phyloP scores from a whole-genome alignment of 192 early-diverging fungal species.

The Entomortierella lignicola region DNA sequence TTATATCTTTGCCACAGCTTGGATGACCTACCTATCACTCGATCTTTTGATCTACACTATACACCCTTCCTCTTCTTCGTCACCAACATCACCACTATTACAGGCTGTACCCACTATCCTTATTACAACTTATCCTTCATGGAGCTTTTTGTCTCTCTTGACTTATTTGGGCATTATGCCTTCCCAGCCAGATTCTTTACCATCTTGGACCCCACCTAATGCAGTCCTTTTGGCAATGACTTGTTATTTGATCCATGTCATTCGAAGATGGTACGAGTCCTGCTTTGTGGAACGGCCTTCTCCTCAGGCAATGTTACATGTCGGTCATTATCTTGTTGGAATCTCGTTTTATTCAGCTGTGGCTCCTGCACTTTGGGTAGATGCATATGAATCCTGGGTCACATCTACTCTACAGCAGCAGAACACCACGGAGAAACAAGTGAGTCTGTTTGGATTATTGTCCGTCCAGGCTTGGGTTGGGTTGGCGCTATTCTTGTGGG shows the following conservation, averaged over 20 bases:
- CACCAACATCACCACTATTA: neutral
- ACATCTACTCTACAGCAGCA: neutral
- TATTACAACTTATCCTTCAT: slow-evolving; percentile 5
- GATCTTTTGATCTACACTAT: slow-evolving; percentile 36
- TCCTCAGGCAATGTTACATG: slow-evolving; percentile 61
- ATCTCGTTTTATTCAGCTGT: slow-evolving; percentile 71
- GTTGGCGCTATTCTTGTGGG: slow-evolving; percentile 61
- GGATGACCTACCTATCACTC: slow-evolving; percentile 28
- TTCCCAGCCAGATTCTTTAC: neutral
- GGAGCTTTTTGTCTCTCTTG: slow-evolving; percentile 30
- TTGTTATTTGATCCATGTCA: slow-evolving; percentile 53
- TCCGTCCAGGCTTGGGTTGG: slow-evolving; percentile 34
- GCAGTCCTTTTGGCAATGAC: slow-evolving; percentile 36
- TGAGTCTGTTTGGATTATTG: neutral
- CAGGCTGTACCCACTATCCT: neutral
- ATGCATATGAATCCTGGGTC: slow-evolving; percentile 44
- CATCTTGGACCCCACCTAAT: slow-evolving; percentile 22
- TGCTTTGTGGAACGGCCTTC: slow-evolving; percentile 61
- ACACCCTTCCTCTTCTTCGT: neutral
- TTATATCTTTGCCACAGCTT: slow-evolving; percentile 56
- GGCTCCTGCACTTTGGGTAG: slow-evolving; percentile 63
- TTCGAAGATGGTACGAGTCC: slow-evolving; percentile 61
- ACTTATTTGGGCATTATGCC: slow-evolving; percentile 31
- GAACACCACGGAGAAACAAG: neutral
- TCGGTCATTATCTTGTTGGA: slow-evolving; percentile 71